Evolutionary conservation across 371 early-diverging fungal species (phyloP).

Genomic region (Dichotomocladium elegans): DNA sequence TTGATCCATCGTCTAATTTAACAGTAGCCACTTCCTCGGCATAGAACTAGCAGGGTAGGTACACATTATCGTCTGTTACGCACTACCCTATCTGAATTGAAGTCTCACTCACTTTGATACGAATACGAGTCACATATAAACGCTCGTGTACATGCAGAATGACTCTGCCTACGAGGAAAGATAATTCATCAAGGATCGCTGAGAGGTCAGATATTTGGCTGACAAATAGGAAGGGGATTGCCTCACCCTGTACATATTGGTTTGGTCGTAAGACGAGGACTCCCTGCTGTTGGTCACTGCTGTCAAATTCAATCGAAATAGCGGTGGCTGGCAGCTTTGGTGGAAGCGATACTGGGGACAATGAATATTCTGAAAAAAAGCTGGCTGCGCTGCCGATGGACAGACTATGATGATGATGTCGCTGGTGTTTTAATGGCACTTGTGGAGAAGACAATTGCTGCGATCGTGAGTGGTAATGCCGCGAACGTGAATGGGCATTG

Average conservation of each 20-base stretch:
- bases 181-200: too few relatives aligned
- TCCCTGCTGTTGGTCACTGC: too few relatives aligned
- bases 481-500: constrained; percentile 3
- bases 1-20: constrained; percentile 4
- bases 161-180: constrained; percentile 28
- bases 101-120: constrained; percentile 30
- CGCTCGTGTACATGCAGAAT: constrained; percentile 21
- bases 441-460: constrained; percentile 11
- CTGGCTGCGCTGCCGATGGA: constrained; percentile 4
- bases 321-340: background rate
- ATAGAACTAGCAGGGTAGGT: constrained; percentile 26
- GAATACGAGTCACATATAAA: constrained; percentile 27
- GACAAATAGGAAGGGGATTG: too few relatives aligned
- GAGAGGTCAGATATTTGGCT: too few relatives aligned
- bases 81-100: background rate
- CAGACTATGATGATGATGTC: constrained; percentile 1
- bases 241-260: too few relatives aligned
- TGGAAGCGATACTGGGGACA: background rate
- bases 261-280: too few relatives aligned
- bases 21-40: constrained; percentile 39
- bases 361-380: background rate
- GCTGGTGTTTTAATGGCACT: background rate
- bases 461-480: constrained; percentile 13
- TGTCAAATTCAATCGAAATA: constrained; percentile 45
- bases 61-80: background rate